Conservation (phyloP, 1,139 yeast genomes). For the Candida tetrigidarum region DNA sequence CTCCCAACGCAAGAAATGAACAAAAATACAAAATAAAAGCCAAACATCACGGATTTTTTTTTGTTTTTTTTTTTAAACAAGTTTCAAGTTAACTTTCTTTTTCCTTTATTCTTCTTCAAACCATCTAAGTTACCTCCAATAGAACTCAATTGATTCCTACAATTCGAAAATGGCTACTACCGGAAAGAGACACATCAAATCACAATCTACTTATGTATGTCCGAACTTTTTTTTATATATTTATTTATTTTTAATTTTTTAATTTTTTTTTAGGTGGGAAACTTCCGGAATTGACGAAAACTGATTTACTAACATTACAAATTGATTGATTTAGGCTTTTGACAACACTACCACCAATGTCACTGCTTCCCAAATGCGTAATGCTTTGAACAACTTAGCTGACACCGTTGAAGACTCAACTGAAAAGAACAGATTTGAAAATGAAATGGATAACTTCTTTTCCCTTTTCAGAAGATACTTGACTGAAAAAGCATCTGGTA, state of each 20-base stretch:
- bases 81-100: background rate
- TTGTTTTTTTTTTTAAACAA: background rate
- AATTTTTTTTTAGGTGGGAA: background rate
- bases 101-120: background rate
- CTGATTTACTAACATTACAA: slow-evolving; percentile 25
- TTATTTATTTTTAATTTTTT: background rate
- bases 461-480: slow-evolving; percentile 92
- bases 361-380: slow-evolving; percentile 98
- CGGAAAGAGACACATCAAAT: slow-evolving; percentile 68
- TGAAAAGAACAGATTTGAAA: slow-evolving; percentile 69
- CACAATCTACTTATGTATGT: slow-evolving; percentile 71
- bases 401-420: slow-evolving; percentile 72
- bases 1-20: background rate
- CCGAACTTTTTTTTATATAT: slow-evolving; percentile 5
- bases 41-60: background rate
- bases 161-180: slow-evolving; percentile 14
- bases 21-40: background rate
- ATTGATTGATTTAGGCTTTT: slow-evolving; percentile 59
- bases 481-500: slow-evolving; percentile 85
- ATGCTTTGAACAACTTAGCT: slow-evolving; percentile 86
- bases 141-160: slow-evolving; percentile 3
- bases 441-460: slow-evolving; percentile 94
- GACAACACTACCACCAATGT: slow-evolving; percentile 95
- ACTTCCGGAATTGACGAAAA: slow-evolving; percentile 12
- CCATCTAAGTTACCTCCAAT: background rate